Base-by-base conservation (phyloP, 345 rosid genomes). In the Syzygium grande region DNA sequence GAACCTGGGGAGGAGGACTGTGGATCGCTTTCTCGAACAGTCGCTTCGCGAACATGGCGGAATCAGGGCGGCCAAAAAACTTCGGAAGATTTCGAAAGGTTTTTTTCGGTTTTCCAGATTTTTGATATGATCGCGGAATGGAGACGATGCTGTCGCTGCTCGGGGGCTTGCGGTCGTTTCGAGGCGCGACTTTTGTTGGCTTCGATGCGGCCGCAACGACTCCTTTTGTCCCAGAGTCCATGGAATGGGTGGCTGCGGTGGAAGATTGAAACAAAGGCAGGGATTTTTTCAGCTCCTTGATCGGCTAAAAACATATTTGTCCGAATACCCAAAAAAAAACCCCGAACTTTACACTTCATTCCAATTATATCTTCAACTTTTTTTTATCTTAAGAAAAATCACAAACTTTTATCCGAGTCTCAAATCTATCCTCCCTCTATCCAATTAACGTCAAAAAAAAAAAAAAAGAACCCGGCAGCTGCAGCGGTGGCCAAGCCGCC, bases 41-140 rank as follows among this genome's bases (percentile, higher is more conserved):
- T 49, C 93, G 92, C 77, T 91, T 92, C 22, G 92, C 89, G 89
- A 92, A 90, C 92, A 90, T 92, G 85, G 88, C 84, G 85, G 85
- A 88, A 52, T 52, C 89, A 43, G 80, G 17, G 38, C 52, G 85
- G 52, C 84, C 7, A 34, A 5, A 5, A 21, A 52, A 27, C 25
- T 43, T 25, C n/a, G 16, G 55, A 12, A 43, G 87, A 15, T 46
- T 59, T n/a, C 29, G 79, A 55, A 58, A 41, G 54, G n/a, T n/a
- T 52, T 29, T 43, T 29, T 15, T 3, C 61, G 61, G 3, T 59
- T 34, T 34, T 27, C 3, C 7, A 1, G 55, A 73, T 30, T 51
- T 84, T 51, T 84, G 78, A 61, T 29, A 46, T 52, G 84, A 21
- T 86, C 83, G 21, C 11, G 83, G 10, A 38, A 73, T 38, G 83